phyloP scores from a whole-genome alignment of 2,329 filamentous ascomycete species.

The Talaromyces sp. region DNA sequence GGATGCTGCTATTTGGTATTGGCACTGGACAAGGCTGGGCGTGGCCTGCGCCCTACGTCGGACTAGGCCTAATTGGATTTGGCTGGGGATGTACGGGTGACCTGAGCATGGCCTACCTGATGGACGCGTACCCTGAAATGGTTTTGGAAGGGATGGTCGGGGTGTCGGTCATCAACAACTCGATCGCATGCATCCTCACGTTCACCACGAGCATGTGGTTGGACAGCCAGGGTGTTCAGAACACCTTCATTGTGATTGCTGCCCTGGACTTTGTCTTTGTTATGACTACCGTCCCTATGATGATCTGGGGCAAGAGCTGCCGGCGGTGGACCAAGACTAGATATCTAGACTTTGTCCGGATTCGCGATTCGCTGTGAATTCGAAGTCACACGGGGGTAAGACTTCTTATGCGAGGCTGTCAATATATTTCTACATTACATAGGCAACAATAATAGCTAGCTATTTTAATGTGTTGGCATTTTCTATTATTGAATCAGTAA shows the following conservation, averaged over 20 bases:
- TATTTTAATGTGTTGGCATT: not conserved
- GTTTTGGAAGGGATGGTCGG: slow-evolving; percentile 57
- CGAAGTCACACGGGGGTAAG: not conserved
- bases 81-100: slow-evolving; percentile 58
- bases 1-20: slow-evolving; percentile 52
- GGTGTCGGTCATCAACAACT: slow-evolving; percentile 55
- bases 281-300: slow-evolving; percentile 51
- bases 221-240: slow-evolving; percentile 40
- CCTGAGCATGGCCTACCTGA: slow-evolving; percentile 52
- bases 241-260: slow-evolving; percentile 51
- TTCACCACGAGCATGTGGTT: slow-evolving; percentile 51
- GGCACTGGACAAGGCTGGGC: slow-evolving; percentile 48
- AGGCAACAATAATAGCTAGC: not conserved
- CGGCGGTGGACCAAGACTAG: slow-evolving; percentile 45
- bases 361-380: slow-evolving; percentile 37
- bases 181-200: slow-evolving; percentile 51
- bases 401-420: not conserved
- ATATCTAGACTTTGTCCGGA: slow-evolving; percentile 46
- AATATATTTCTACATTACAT: not conserved
- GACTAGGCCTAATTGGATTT: slow-evolving; percentile 55
- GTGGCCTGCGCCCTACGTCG: slow-evolving; percentile 53
- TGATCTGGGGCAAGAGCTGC: slow-evolving; percentile 49
- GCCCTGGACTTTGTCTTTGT: slow-evolving; percentile 50
- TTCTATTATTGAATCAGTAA: too few species aligned
- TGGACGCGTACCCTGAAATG: slow-evolving; percentile 55